Evolutionary conservation across 1,284 basidiomycete species (phyloP).

Genomic region (Peniophora sp.): DNA sequence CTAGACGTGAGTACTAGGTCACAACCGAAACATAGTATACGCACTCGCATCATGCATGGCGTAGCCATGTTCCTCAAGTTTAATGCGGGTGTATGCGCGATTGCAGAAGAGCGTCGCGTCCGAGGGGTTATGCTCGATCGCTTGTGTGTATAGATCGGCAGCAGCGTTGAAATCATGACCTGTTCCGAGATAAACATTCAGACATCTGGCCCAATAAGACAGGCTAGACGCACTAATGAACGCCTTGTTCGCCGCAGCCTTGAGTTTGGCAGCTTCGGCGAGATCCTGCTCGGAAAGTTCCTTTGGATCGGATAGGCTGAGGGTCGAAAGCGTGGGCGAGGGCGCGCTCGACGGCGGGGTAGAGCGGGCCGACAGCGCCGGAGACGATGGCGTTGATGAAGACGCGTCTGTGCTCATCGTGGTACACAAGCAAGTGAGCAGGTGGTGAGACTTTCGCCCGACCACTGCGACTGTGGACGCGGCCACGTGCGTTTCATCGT

Average conservation of each 20-base stretch:
- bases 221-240: slow-evolving; percentile 54
- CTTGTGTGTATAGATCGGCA: slow-evolving; percentile 70
- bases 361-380: slow-evolving; percentile 26
- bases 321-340: slow-evolving; percentile 46
- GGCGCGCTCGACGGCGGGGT: slow-evolving; percentile 45
- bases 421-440: background rate
- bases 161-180: slow-evolving; percentile 53
- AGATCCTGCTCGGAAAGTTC: slow-evolving; percentile 66
- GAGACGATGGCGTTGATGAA: slow-evolving; percentile 31
- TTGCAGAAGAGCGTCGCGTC: slow-evolving; percentile 79
- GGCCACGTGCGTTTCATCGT: too few species aligned
- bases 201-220: background rate
- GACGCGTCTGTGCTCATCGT: slow-evolving; percentile 36
- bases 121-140: slow-evolving; percentile 72
- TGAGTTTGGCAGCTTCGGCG: slow-evolving; percentile 61
- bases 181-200: slow-evolving; percentile 15
- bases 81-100: slow-evolving; percentile 71
- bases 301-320: slow-evolving; percentile 28
- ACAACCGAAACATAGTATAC: slow-evolving; percentile 20
- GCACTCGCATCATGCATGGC: slow-evolving; percentile 71
- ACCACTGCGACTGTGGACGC: background rate
- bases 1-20: background rate
- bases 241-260: slow-evolving; percentile 80
- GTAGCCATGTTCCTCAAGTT: slow-evolving; percentile 78
- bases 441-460: background rate